Base-by-base conservation (phyloP, 495 filamentous ascomycete genomes). In the Penicillium alfredii region DNA sequence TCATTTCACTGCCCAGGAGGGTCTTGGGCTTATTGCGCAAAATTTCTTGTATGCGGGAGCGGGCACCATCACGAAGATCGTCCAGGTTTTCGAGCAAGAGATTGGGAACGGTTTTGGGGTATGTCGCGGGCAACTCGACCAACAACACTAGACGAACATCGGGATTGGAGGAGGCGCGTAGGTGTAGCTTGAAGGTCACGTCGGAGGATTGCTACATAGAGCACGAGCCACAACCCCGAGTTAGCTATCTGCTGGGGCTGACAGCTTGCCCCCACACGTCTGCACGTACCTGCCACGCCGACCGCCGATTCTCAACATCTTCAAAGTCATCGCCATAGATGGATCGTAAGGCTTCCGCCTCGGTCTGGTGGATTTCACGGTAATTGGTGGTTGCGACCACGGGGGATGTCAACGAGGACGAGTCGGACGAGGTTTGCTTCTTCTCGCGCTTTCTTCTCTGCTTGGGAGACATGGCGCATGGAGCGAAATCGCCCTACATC, bases 291-390 rank as follows among this genome's bases (percentile, higher is more conserved):
- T 94, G 86, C 92, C 92, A 98, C 24, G 88, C 88, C 27, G 77
- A 80, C 27, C 75, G 75, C 51, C 81, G 78, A 17, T 74, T 64
- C 44, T 78, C 74, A 38, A 88, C 77, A 43, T 86, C 76, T 47
- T 79, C 64, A 54, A 84, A 97, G 53, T 97, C 92, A 30, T 96
- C 88, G 51, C 81, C 84, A 53, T 92, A 98, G 25, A 98, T 95
- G 4, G 93, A 86, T 36, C 81, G 71, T 31, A 98, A 68, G 8
- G 79, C 92, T 61, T 93, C 81, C 21, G 90, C 69, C 66, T 98
- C 92, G 54, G 94, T 81, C 38, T 82, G 66, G 65, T 97, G 92
- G 13, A 82, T 78, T 53, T 92, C 80, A 27, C 80, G 72, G 60
- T 96, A 94, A 51, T 92, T 77, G 10, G 82, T 80, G 19, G 56